A percentile compares a stretch with the other conserved stretches of the same genome.
These are phyloP conservation scores for Dictyostelium brefeldianum DNA, from an alignment of 78 protist species.

Conservation along the genomic window DNA sequence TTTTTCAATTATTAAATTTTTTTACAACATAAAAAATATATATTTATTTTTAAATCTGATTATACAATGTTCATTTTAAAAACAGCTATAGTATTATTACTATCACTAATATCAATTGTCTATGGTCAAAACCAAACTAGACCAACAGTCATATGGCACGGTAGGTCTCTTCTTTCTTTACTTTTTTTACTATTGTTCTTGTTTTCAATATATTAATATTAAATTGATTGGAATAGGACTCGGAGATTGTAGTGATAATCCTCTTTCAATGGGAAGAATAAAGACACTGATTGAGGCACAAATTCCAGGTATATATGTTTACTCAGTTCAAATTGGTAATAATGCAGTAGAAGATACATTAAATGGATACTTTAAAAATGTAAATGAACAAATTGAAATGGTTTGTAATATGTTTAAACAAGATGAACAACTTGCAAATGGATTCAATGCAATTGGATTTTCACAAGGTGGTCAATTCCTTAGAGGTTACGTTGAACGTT, in stretches of 20 bases:
- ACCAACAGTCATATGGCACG: constrained; percentile 87
- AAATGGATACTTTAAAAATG: constrained; percentile 79
- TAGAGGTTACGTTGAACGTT: constrained; percentile 84
- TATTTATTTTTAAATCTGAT: too few relatives aligned
- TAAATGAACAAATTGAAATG: constrained; percentile 77
- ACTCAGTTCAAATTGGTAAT: constrained; percentile 66
- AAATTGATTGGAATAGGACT: not conserved
- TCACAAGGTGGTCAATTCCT: constrained; percentile 89
- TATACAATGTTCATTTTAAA: not conserved
- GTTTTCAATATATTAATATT: too few relatives aligned
- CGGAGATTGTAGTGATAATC: constrained; percentile 86
- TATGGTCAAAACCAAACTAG: constrained; percentile 17
- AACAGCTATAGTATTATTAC: not conserved
- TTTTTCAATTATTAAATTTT: too few relatives aligned
- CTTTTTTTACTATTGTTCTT: too few relatives aligned
- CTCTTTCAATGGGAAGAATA: constrained; percentile 83
- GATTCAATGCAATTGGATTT: constrained; percentile 91
- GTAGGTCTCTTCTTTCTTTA: not conserved
- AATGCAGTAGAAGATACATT: constrained; percentile 39
- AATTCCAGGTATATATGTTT: constrained; percentile 79
- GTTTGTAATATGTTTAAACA: constrained; percentile 33
- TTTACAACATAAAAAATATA: too few relatives aligned
- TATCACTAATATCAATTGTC: not conserved
- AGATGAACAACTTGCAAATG: constrained; percentile 66
- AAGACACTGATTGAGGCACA: constrained; percentile 58